Evolutionary conservation across 768 basidiomycete genomes (phyloP).

Genomic region (Russula sp.): DNA sequence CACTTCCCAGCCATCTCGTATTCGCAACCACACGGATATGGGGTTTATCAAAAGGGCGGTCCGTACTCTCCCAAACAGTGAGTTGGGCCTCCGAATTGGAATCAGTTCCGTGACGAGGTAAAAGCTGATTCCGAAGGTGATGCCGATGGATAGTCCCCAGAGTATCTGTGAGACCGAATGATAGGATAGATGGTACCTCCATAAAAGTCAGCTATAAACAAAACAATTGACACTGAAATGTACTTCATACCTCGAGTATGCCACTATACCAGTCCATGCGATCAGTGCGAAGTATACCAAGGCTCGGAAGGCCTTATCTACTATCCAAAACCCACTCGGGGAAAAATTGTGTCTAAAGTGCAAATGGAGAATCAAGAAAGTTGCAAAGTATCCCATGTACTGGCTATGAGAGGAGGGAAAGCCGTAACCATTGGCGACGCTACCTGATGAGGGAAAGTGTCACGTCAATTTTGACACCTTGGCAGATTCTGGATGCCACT

Average conservation of each 20-base stretch:
- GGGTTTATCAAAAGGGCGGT: constrained; percentile 46
- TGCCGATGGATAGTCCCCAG: constrained; percentile 68
- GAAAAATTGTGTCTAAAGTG: constrained; percentile 60
- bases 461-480: not conserved
- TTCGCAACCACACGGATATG: constrained; percentile 53
- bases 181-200: constrained; percentile 63
- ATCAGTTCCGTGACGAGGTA: constrained; percentile 54
- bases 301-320: constrained; percentile 47
- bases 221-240: not conserved
- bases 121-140: constrained; percentile 41
- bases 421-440: constrained; percentile 66
- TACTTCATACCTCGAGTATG: constrained; percentile 62
- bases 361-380: constrained; percentile 70
- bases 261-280: constrained; percentile 56
- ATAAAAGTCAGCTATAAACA: not conserved
- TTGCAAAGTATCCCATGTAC: constrained; percentile 82
- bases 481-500: not conserved
- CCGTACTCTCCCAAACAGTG: constrained; percentile 45
- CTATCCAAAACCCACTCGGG: constrained; percentile 39
- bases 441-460: constrained; percentile 32
- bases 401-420: constrained; percentile 89
- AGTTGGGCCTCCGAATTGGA: constrained; percentile 46
- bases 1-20: constrained; percentile 77
- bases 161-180: constrained; percentile 65
- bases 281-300: constrained; percentile 43